phyloP scores from a whole-genome alignment of 305 asterid species.

The Ajuga reptans region DNA sequence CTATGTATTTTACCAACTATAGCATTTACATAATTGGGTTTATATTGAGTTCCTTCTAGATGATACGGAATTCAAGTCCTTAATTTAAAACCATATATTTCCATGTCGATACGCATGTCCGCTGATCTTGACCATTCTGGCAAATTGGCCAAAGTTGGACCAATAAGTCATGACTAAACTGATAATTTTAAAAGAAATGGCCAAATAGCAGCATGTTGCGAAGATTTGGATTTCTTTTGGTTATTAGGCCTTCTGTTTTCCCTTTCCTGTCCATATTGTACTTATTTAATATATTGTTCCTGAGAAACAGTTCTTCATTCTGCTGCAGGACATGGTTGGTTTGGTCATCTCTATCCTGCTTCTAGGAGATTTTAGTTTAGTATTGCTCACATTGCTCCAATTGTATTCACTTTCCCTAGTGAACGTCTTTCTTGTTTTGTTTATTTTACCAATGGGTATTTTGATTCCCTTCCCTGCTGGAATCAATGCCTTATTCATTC shows the following conservation, averaged over 20 bases:
- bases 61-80: too few species aligned
- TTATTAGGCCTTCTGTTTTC: neutral
- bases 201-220: neutral
- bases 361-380: slow-evolving; percentile 76
- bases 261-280: neutral
- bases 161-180: neutral
- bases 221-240: too few species aligned
- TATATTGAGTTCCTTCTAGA: neutral
- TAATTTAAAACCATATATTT: too few species aligned
- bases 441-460: slow-evolving; percentile 62
- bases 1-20: neutral
- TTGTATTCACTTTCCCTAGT: slow-evolving; percentile 65
- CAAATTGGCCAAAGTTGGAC: too few species aligned
- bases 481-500: slow-evolving; percentile 72
- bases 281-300: too few species aligned
- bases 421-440: slow-evolving; percentile 58
- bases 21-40: neutral
- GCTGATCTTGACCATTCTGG: too few species aligned
- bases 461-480: slow-evolving; percentile 87
- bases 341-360: slow-evolving; percentile 69
- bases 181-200: too few species aligned
- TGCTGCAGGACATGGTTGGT: slow-evolving; percentile 84
- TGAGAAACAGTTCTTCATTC: slow-evolving; percentile 8
- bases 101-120: neutral
- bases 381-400: slow-evolving; percentile 77